Evolutionary conservation across 441 rosid species (phyloP), one percentile per base, ranked within the genome.

Genomic region (Gossypium trilobum): DNA sequence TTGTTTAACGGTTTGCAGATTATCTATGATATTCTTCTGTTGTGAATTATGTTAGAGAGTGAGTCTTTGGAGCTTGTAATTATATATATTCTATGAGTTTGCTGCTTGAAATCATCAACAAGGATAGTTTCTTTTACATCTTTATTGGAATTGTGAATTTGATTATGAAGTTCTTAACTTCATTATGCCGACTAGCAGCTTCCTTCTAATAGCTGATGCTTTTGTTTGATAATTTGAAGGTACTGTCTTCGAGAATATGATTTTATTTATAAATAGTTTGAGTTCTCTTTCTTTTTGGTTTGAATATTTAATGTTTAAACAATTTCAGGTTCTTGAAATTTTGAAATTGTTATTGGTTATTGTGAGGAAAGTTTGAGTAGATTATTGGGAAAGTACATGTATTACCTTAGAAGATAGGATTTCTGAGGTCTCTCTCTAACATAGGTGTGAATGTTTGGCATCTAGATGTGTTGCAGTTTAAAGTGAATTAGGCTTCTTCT

Each of bases 401-500:
- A 62, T 36, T 46, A 62, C 42, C 67, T 62, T 2, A 33, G 13
- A 33, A 33, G 14, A 17, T 14, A 29, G 46, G 25, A 3, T 33
- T 33, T 62, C 20, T 62, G n/a, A 7, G 6, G 1, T 7, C 50
- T 62, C 25, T 14, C 8, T 62, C 66, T 36, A 33, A 9, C 50
- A 36, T 62, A 31, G 46, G 5, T 60, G 44, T 29, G 42, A 61
- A 29, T 61, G 23, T 31, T 61, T 31, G 66, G 66, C 44, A 6
- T 31, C 23, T 61, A 20, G 46, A 61, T 31, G 23, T 61, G n/a
- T 62, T 9, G 25, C 50, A 1, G 50, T 22, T 62, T 33, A 62
- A 36, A 62, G n/a, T 62, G 68, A 62, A 62, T 33, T 36, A 17
- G 27, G 50, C 68, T 63, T 63, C 51, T 36, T 36, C 52, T 63